phyloP scores from a whole-genome alignment of 2,329 filamentous ascomycete species.

The Hansfordia pulvinata region DNA sequence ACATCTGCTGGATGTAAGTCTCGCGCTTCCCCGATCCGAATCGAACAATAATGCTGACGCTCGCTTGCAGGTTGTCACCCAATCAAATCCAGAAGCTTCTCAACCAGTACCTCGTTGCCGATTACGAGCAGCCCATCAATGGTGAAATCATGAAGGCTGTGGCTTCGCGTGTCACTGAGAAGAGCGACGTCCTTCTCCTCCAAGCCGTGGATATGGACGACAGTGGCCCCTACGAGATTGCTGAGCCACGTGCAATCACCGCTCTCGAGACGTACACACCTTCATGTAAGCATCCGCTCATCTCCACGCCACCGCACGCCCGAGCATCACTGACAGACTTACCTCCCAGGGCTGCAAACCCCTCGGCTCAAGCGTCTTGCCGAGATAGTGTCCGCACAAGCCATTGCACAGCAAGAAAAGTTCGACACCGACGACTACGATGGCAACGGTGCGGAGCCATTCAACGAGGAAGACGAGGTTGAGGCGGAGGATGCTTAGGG shows the following conservation, averaged over 20 bases:
- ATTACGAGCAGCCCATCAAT: constrained; percentile 98
- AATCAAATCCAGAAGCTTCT: constrained; percentile 98
- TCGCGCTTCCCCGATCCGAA: not conserved
- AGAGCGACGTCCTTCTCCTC: constrained; percentile 88
- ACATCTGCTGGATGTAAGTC: constrained; percentile 98
- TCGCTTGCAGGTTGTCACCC: constrained; percentile 61
- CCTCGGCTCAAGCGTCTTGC: constrained; percentile 87
- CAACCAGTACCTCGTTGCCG: constrained; percentile 95
- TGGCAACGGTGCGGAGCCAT: constrained; percentile 24
- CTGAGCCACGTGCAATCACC: constrained; percentile 88
- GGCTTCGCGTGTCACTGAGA: constrained; percentile 90
- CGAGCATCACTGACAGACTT: constrained; percentile 13
- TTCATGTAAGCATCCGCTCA: constrained; percentile 55
- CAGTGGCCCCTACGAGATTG: constrained; percentile 95
- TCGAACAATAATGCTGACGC: constrained; percentile 8
- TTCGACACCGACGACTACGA: constrained; percentile 34
- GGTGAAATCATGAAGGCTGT: constrained; percentile 99
- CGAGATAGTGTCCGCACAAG: constrained; percentile 96
- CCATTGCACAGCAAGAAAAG: constrained; percentile 89
- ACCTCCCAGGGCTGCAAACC: constrained; percentile 77
- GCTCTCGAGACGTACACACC: constrained; percentile 96
- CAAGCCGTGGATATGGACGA: constrained; percentile 98
- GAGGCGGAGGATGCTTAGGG: constrained; percentile 20
- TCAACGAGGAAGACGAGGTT: constrained; percentile 36
- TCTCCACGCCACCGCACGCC: not conserved